phyloP scores from a whole-genome alignment of 495 filamentous ascomycete species.

The Bacidia rubella region DNA sequence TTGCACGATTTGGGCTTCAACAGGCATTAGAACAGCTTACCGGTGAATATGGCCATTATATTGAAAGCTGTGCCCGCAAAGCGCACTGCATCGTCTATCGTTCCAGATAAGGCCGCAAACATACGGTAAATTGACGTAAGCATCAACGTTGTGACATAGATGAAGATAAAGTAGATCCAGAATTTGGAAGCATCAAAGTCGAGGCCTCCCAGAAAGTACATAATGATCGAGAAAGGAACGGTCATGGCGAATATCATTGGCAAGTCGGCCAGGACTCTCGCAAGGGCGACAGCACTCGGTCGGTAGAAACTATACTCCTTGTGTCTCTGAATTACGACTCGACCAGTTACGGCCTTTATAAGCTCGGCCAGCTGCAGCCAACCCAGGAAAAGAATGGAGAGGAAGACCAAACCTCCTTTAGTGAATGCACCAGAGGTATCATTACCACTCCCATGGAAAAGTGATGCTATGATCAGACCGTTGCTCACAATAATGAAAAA shows the following conservation, averaged over 20 bases:
- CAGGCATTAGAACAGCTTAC: not conserved
- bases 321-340: conserved; percentile 50
- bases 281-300: conserved; percentile 57
- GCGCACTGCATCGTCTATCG: conserved; percentile 59
- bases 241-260: conserved; percentile 52
- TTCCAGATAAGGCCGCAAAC: conserved; percentile 59
- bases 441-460: conserved; percentile 54
- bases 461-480: conserved; percentile 60
- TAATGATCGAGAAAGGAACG: conserved; percentile 47
- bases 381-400: conserved; percentile 61
- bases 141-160: conserved; percentile 53
- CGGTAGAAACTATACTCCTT: conserved; percentile 68
- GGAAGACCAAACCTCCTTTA: conserved; percentile 56
- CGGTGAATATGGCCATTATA: conserved; percentile 19
- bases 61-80: conserved; percentile 58
- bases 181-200: conserved; percentile 55
- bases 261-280: conserved; percentile 54
- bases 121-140: conserved; percentile 61
- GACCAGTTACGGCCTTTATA: conserved; percentile 51
- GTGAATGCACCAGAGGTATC: conserved; percentile 56
- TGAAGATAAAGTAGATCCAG: conserved; percentile 59
- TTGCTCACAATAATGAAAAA: conserved; percentile 65
- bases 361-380: conserved; percentile 51
- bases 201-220: conserved; percentile 57
- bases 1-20: not conserved